Evolutionary conservation across 2,329 filamentous ascomycete species (phyloP).

Genomic region (Aspergillus sp.): DNA sequence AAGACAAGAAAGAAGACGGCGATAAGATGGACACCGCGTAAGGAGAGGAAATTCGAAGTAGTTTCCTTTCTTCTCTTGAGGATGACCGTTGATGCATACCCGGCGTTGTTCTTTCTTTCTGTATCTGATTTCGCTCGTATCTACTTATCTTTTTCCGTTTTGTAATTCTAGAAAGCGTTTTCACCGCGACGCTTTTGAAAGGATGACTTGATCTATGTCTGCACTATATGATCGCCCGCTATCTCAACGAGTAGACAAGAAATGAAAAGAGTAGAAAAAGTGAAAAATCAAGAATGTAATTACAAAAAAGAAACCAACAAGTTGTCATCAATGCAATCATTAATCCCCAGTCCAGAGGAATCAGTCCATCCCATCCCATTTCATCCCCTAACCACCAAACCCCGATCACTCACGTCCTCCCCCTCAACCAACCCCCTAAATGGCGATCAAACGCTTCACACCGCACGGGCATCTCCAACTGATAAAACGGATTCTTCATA

Average conservation of each 20-base stretch:
- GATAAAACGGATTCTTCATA: conserved; percentile 99
- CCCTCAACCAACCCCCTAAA: conserved; percentile 74
- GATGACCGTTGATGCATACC: conserved; percentile 38
- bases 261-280: not conserved
- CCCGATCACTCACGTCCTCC: conserved; percentile 33
- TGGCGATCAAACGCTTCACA: conserved; percentile 94
- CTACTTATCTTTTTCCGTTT: conserved; percentile 22
- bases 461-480: conserved; percentile 93
- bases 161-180: conserved; percentile 21
- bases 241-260: conserved; percentile 5
- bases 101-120: conserved; percentile 29
- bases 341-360: not conserved
- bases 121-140: conserved; percentile 16
- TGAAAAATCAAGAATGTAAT: not conserved
- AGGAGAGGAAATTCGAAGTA: conserved; percentile 21
- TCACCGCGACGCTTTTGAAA: conserved; percentile 13
- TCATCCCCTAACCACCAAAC: conserved; percentile 16
- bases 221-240: conserved; percentile 9
- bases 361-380: conserved; percentile 6
- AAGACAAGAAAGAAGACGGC: conserved; percentile 55
- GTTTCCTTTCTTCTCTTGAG: conserved; percentile 12
- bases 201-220: conserved; percentile 4
- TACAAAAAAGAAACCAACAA: conserved; percentile 13
- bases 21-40: conserved; percentile 93
- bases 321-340: conserved; percentile 9